phyloP scores from a whole-genome alignment of 2,329 filamentous ascomycete species.

The Paracorniculantispora psalliotae region DNA sequence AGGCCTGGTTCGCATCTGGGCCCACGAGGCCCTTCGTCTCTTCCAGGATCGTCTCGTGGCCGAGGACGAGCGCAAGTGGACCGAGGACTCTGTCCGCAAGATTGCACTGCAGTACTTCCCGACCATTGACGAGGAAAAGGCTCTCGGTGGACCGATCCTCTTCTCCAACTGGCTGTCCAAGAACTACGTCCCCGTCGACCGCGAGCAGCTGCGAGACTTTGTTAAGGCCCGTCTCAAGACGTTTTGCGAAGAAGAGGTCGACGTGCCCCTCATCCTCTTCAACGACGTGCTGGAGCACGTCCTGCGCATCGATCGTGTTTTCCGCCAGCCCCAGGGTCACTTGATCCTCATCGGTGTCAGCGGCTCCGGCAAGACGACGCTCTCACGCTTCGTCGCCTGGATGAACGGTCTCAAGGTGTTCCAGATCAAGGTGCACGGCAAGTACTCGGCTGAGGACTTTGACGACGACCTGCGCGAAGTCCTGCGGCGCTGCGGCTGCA shows the following conservation, averaged over 20 bases:
- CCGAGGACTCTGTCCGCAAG: constrained; percentile 76
- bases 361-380: constrained; percentile 95
- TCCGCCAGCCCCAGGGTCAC: constrained; percentile 96
- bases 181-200: constrained; percentile 94
- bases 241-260: constrained; percentile 98
- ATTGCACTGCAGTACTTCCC: constrained; percentile 92
- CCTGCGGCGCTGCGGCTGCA: constrained; percentile 87
- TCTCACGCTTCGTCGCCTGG: constrained; percentile 98
- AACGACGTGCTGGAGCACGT: constrained; percentile 99
- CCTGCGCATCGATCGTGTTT: constrained; percentile 95
- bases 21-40: constrained; percentile 89
- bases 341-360: constrained; percentile 98
- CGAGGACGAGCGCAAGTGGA: constrained; percentile 94
- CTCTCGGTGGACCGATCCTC: constrained; percentile 85
- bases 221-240: constrained; percentile 96
- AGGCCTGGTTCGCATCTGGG: constrained; percentile 94
- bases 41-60: constrained; percentile 96
- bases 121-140: constrained; percentile 85
- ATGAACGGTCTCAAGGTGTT: constrained; percentile 99
- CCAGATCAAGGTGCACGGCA: constrained; percentile 99
- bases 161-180: constrained; percentile 99
- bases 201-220: constrained; percentile 91
- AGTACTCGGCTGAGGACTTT: constrained; percentile 97
- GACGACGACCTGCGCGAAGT: constrained; percentile 96
- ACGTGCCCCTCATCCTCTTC: constrained; percentile 97